These are phyloP conservation scores for Moesziomyces parantarcticus DNA, from an alignment of 1,284 basidiomycete genomes.

Conservation along the genomic window DNA sequence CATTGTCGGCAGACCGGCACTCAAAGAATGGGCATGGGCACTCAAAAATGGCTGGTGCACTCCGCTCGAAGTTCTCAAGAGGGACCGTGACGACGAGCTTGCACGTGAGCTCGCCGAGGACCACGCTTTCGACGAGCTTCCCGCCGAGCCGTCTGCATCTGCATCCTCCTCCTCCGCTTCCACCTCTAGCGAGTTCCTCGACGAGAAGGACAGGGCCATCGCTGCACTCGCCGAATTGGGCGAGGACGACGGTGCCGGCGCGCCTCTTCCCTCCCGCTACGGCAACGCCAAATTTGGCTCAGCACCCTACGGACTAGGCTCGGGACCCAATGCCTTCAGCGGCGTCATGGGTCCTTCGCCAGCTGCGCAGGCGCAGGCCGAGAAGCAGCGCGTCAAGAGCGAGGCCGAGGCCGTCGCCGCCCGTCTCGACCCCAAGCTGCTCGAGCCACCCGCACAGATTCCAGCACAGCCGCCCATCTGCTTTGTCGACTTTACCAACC, in stretches of 20 bases:
- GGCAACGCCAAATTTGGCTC: conserved; percentile 25
- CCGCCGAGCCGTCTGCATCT: conserved; percentile 22
- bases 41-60: conserved; percentile 82
- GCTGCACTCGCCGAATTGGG: conserved; percentile 28
- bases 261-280: conserved; percentile 37
- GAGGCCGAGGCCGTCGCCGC: conserved; percentile 51
- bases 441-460: conserved; percentile 73
- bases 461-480: conserved; percentile 85
- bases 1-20: conserved; percentile 86
- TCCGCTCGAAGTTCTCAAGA: conserved; percentile 73
- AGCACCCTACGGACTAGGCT: conserved; percentile 31
- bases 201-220: conserved; percentile 42
- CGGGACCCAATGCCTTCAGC: conserved; percentile 36
- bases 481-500: conserved; percentile 85
- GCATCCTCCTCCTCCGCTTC: conserved; percentile 13
- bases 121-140: conserved; percentile 79
- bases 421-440: conserved; percentile 60
- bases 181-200: conserved; percentile 35
- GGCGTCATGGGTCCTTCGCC: conserved; percentile 33
- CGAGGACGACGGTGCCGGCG: conserved; percentile 48
- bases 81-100: conserved; percentile 76
- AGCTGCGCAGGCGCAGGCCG: conserved; percentile 42
- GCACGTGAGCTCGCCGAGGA: conserved; percentile 78
- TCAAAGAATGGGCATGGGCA: conserved; percentile 94
- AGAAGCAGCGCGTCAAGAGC: conserved; percentile 27